A percentile compares a stretch with the other conserved stretches of the same genome.
These are phyloP conservation scores for Dendrocalamus latiflorus DNA, from an alignment of 202 grass and related monocot genomes.

Conservation along the genomic window DNA sequence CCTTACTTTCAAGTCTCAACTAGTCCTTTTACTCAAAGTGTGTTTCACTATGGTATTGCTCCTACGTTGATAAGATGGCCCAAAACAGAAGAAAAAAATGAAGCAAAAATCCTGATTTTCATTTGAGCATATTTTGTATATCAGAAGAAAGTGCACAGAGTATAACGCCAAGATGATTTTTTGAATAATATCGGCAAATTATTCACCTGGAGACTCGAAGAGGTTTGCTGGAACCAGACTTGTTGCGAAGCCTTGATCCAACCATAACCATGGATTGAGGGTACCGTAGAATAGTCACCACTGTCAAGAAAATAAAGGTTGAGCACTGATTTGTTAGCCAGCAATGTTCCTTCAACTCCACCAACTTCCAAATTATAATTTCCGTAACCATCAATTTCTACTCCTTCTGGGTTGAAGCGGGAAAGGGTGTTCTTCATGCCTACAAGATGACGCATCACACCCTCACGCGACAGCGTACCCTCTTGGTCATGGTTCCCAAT, in stretches of 20 bases:
- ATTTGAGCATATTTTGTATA: not conserved
- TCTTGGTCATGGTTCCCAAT: constrained; percentile 96
- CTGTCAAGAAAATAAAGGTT: constrained; percentile 96
- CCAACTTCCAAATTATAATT: constrained; percentile 84
- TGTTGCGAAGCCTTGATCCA: constrained; percentile 96
- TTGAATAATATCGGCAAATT: not conserved
- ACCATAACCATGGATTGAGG: constrained; percentile 58
- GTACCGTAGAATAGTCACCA: constrained; percentile 85
- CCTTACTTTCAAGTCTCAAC: not conserved
- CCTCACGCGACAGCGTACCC: constrained; percentile 72
- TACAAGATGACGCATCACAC: constrained; percentile 76
- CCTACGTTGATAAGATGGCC: not conserved
- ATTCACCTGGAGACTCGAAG: constrained; percentile 62
- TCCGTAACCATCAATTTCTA: constrained; percentile 81
- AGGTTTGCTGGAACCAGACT: constrained; percentile 79
- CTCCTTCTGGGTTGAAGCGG: constrained; percentile 56
- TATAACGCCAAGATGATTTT: not conserved
- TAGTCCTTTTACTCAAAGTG: not conserved
- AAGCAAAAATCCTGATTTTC: not conserved
- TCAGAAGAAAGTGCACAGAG: not conserved
- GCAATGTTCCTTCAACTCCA: constrained; percentile 49
- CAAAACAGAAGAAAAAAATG: not conserved
- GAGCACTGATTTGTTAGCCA: constrained; percentile 84
- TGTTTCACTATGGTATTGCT: not conserved
- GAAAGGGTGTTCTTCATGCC: constrained; percentile 75